Conservation (phyloP, 768 basidiomycete species). For the Rhodotorula sphaerocarpa region DNA sequence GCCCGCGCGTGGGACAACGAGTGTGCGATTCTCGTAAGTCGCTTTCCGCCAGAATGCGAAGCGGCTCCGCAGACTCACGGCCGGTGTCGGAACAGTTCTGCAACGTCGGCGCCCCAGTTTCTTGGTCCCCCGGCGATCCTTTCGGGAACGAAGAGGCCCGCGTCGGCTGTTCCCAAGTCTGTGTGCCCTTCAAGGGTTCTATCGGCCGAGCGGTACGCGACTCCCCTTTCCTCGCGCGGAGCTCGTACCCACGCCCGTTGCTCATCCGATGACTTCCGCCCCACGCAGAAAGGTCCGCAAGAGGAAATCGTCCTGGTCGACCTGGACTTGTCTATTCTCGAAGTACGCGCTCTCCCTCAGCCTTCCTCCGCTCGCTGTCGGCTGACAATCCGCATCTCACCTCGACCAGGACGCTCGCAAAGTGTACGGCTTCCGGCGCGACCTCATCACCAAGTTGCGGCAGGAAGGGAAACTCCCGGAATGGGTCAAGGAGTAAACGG, state of each 20-base stretch:
- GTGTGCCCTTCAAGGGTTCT: constrained; percentile 28
- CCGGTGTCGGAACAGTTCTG: constrained; percentile 11
- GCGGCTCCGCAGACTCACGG: neutral
- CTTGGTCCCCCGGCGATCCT: neutral
- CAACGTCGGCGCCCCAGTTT: constrained; percentile 11
- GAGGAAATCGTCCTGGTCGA: constrained; percentile 29
- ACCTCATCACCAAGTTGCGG: constrained; percentile 6
- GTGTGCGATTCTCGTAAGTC: constrained; percentile 19
- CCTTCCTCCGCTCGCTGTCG: neutral
- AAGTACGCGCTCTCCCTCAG: constrained; percentile 5
- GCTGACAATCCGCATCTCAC: neutral
- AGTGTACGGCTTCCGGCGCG: constrained; percentile 25
- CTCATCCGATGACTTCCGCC: too few species aligned
- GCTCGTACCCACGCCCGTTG: too few species aligned
- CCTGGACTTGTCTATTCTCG: constrained; percentile 17
- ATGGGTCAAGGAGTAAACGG: constrained; percentile 10
- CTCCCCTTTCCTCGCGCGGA: too few species aligned
- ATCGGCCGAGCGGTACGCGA: constrained; percentile 19
- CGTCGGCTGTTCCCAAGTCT: constrained; percentile 14
- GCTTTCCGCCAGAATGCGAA: too few species aligned
- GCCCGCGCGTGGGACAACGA: constrained; percentile 36
- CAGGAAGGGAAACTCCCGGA: neutral
- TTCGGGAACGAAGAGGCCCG: constrained; percentile 12
- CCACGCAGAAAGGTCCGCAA: constrained; percentile 15
- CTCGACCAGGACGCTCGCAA: constrained; percentile 22